A percentile compares a stretch with the other conserved stretches of the same genome.
Conservation (phyloP, 1,284 basidiomycete species). For the Lentinula novae-zelandiae region DNA sequence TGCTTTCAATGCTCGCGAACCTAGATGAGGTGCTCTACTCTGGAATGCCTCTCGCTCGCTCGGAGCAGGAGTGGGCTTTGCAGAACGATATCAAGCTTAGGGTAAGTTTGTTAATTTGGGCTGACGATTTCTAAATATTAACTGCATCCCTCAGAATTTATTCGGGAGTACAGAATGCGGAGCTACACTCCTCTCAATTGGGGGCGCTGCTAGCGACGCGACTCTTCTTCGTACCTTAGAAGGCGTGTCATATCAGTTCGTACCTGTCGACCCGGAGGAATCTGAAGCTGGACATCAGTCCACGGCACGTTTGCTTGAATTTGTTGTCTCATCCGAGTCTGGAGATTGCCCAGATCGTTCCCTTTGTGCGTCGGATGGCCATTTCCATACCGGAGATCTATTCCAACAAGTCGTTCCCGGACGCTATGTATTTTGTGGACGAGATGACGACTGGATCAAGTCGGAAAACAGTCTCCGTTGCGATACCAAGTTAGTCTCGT, state of each 20-base stretch:
- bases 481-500: conserved; percentile 51
- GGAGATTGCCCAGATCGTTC: conserved; percentile 63
- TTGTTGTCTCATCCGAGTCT: conserved; percentile 61
- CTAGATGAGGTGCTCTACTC: conserved; percentile 61
- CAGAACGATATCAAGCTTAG: conserved; percentile 53
- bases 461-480: conserved; percentile 68
- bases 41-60: conserved; percentile 55
- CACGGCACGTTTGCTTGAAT: conserved; percentile 52
- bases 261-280: conserved; percentile 40
- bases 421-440: conserved; percentile 57
- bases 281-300: conserved; percentile 46
- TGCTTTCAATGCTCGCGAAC: conserved; percentile 50
- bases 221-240: conserved; percentile 50
- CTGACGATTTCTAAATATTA: conserved; percentile 3
- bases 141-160: conserved; percentile 43
- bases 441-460: conserved; percentile 79
- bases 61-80: conserved; percentile 65
- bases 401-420: conserved; percentile 58
- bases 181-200: conserved; percentile 55
- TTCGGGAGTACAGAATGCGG: conserved; percentile 74
- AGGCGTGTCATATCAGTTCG: conserved; percentile 55
- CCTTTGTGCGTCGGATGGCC: conserved; percentile 53
- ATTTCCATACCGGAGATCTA: conserved; percentile 73
- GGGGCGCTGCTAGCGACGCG: conserved; percentile 40
- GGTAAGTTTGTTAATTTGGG: conserved; percentile 30